phyloP scores from a whole-genome alignment of 345 rosid species.

The Arabidopsis thaliana region TAIR10.1 NC_003076.8:4770001-4770500 shows the following conservation, averaged over 20 bases:
- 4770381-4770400: constrained; percentile 81
- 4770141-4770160: constrained; percentile 87
- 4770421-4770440: constrained; percentile 99
- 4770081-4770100: constrained; percentile 88
- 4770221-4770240: constrained; percentile 28
- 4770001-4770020: constrained; percentile 96
- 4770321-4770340: neutral
- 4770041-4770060: constrained; percentile 98
- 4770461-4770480: constrained; percentile 65
- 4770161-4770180: constrained; percentile 54
- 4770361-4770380: constrained; percentile 17
- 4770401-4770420: constrained; percentile 92
- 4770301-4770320: constrained; percentile 57
- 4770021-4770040: constrained; percentile 94
- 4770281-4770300: constrained; percentile 74
- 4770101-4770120: constrained; percentile 74
- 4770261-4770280: constrained; percentile 91
- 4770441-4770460: constrained; percentile 93
- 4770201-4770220: constrained; percentile 10
- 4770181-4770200: neutral
- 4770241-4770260: constrained; percentile 75
- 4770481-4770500: constrained; percentile 30
- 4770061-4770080: constrained; percentile 97
- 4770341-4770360: constrained; percentile 20
- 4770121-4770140: constrained; percentile 88